These are phyloP conservation scores for Emericellopsis terricola DNA, from an alignment of 495 filamentous ascomycete genomes.

Conservation along the genomic window DNA sequence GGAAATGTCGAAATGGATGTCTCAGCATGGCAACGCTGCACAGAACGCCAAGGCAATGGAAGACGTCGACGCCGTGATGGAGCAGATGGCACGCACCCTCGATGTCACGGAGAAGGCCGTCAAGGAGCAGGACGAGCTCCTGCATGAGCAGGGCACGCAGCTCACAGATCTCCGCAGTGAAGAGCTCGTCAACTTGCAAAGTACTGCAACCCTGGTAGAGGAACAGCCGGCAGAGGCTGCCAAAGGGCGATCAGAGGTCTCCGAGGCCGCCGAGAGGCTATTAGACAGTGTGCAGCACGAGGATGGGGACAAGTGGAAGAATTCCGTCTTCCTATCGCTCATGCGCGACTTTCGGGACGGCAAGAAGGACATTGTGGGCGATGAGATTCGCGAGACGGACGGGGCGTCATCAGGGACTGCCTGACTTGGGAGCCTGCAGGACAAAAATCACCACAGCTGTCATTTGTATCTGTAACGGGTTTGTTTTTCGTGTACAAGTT, in stretches of 20 bases:
- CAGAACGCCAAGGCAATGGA: background rate
- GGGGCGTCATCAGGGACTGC: too few species aligned
- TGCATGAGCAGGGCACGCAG: background rate
- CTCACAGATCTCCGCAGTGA: background rate
- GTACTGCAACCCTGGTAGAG: background rate
- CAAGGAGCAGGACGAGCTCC: background rate
- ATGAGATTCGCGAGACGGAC: slow-evolving; percentile 3
- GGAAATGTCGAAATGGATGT: slow-evolving; percentile 4
- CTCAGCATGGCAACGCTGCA: background rate
- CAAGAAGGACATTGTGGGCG: slow-evolving; percentile 4
- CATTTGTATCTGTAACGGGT: too few species aligned
- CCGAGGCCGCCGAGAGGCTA: slow-evolving; percentile 40
- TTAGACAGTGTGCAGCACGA: slow-evolving; percentile 53
- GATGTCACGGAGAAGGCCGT: background rate
- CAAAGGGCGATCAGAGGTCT: slow-evolving; percentile 1
- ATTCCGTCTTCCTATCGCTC: slow-evolving; percentile 58
- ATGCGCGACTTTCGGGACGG: slow-evolving; percentile 33
- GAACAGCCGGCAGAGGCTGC: background rate
- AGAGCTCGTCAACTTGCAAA: background rate
- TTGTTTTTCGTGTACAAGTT: too few species aligned
- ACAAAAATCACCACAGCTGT: too few species aligned
- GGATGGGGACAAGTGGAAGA: slow-evolving; percentile 51
- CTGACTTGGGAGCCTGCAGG: too few species aligned
- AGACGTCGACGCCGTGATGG: slow-evolving; percentile 4
- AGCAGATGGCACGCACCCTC: slow-evolving; percentile 1